A percentile compares a stretch with the other conserved stretches of the same genome.
These are phyloP conservation scores for Piedraia hortae DNA, from an alignment of 2,329 filamentous ascomycete genomes.

Conservation along the genomic window DNA sequence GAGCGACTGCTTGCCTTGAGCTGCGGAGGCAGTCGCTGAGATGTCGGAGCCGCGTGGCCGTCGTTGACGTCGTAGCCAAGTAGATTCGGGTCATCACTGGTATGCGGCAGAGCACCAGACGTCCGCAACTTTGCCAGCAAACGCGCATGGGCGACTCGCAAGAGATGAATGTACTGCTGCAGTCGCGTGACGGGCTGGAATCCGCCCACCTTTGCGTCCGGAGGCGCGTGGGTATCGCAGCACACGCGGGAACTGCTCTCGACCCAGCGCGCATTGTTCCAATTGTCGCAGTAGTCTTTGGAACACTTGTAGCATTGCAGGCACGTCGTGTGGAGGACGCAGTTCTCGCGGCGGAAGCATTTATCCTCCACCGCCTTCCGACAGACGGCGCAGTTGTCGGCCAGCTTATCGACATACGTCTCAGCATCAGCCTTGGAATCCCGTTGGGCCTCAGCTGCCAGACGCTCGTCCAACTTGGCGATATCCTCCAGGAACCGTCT, in stretches of 20 bases:
- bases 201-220: slow-evolving; percentile 27
- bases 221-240: slow-evolving; percentile 26
- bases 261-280: slow-evolving; percentile 46
- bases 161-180: slow-evolving; percentile 78
- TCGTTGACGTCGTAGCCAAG: slow-evolving; percentile 38
- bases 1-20: slow-evolving; percentile 41
- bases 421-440: slow-evolving; percentile 17
- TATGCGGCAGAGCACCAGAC: slow-evolving; percentile 53
- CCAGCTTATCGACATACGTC: slow-evolving; percentile 18
- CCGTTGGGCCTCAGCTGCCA: slow-evolving; percentile 35
- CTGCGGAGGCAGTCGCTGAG: slow-evolving; percentile 19
- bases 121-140: slow-evolving; percentile 64
- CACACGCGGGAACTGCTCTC: slow-evolving; percentile 38
- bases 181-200: slow-evolving; percentile 61
- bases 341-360: slow-evolving; percentile 47
- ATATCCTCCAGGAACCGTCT: slow-evolving; percentile 65
- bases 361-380: slow-evolving; percentile 81
- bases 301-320: slow-evolving; percentile 43
- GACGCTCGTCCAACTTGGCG: slow-evolving; percentile 50
- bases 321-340: slow-evolving; percentile 63
- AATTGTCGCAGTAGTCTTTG: slow-evolving; percentile 38
- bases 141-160: slow-evolving; percentile 72
- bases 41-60: slow-evolving; percentile 26
- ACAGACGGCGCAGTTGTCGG: slow-evolving; percentile 59
- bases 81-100: slow-evolving; percentile 39